Conservation (phyloP, 345 rosid genomes). For the Pugionium dolabratum region DNA sequence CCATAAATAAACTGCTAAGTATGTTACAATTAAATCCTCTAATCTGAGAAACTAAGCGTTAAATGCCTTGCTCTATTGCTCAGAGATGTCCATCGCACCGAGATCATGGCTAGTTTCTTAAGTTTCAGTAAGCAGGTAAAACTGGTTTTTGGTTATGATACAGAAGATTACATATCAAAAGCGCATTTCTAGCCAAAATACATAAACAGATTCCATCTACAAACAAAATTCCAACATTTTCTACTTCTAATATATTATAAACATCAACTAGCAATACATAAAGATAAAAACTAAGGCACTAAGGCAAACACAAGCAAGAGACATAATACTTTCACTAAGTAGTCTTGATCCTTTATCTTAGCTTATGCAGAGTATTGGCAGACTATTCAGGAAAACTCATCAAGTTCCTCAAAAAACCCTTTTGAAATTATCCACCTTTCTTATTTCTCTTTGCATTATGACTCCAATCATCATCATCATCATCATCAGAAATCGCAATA, state of each 20-base stretch:
- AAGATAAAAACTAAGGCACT: constrained; percentile 25
- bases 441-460: constrained; percentile 36
- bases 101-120: constrained; percentile 12
- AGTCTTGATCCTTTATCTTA: constrained; percentile 42
- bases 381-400: constrained; percentile 67
- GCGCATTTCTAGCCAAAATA: constrained; percentile 12
- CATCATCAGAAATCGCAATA: constrained; percentile 40
- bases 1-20: neutral
- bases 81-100: neutral
- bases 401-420: constrained; percentile 77
- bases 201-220: constrained; percentile 26
- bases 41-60: no score
- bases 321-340: constrained; percentile 41
- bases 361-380: constrained; percentile 51
- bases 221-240: constrained; percentile 19
- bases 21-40: neutral
- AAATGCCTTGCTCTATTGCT: neutral
- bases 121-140: neutral
- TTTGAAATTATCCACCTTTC: constrained; percentile 62
- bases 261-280: constrained; percentile 36
- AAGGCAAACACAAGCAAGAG: constrained; percentile 28
- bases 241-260: constrained; percentile 1
- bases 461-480: constrained; percentile 54
- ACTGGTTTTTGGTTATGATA: constrained; percentile 4
- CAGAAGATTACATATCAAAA: neutral